Base-by-base conservation (phyloP, 2,329 filamentous ascomycete genomes). In the Cytospora piceae region DNA sequence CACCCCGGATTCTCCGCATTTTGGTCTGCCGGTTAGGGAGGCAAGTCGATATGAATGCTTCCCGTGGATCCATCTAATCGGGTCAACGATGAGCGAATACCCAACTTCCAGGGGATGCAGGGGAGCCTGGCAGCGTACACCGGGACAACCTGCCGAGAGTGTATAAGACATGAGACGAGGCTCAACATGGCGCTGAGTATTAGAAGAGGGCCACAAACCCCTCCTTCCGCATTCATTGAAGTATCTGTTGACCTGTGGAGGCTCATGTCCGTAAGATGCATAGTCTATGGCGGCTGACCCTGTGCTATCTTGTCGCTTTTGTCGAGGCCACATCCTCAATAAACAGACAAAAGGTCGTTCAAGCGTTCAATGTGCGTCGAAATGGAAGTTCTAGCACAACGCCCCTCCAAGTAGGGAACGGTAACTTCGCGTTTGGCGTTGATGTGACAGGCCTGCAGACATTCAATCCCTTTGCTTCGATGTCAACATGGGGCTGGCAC, bases 401-500 rank as follows among this genome's bases (percentile, higher is more conserved):
- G 12, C 84, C 84, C 0, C 73, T 87, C 46, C 80, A 82, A 68
- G 80, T 83, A 3, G 81, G 80, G 34, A 82, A 82, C 68, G 80
- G 81, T 20, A 81, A 83, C 70, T 81, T 82, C 67, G 81, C 80
- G 4, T 82, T 82, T 63, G 78, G 78, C 6, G 80, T 77, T 15
- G 81, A 83, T 68, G 73, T 81, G 4, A 83, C 80, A 0, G 81
- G 81, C 8, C 71, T 83, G 58, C 79, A 81, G 68, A 81, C 79
- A 2, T 82, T 82, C 68, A 76, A 75, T 31, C 79, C 79, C 1
- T 83, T 80, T 67, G 79, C 75, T n/a, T 81, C 76, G 3, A 76
- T 82, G 75, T 81, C 80, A 1, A 78, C 77, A 2, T 82, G 80
- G 81, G 80, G 79, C 8, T 83, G 81, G 81, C 80, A 83, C 71